Conservation (phyloP, 2,329 filamentous ascomycete genomes). For the Tolypocladium guangdongense region DNA sequence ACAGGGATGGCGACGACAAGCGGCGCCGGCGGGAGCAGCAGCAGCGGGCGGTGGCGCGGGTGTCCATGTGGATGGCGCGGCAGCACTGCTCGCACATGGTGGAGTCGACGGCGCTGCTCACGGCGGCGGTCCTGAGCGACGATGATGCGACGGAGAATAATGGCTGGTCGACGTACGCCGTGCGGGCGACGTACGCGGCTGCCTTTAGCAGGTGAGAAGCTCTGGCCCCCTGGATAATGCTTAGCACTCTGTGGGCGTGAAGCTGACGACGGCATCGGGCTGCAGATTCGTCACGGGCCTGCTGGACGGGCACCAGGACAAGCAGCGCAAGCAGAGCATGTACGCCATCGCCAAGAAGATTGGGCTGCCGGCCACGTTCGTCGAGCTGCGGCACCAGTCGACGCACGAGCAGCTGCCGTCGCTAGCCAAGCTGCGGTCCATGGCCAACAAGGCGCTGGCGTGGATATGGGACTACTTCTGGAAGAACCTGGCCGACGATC, state of each 20-base stretch:
- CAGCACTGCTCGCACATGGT: constrained; percentile 68
- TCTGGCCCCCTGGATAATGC: background rate
- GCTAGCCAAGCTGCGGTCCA: constrained; percentile 59
- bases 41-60: constrained; percentile 42
- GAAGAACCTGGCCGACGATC: constrained; percentile 33
- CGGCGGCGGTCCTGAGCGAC: constrained; percentile 59
- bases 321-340: constrained; percentile 59
- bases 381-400: constrained; percentile 80
- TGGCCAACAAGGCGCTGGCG: constrained; percentile 56
- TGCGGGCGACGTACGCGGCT: constrained; percentile 59
- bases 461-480: constrained; percentile 94
- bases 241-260: too few species aligned
- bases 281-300: constrained; percentile 71
- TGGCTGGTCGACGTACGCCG: constrained; percentile 44
- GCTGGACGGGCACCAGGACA: constrained; percentile 61
- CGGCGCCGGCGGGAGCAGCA: constrained; percentile 18
- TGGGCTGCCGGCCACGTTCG: constrained; percentile 65
- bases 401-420: constrained; percentile 82
- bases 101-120: constrained; percentile 65
- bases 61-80: constrained; percentile 60
- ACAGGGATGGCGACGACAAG: background rate
- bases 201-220: constrained; percentile 59
- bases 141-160: constrained; percentile 22
- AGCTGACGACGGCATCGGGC: background rate
- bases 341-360: constrained; percentile 59